Evolutionary conservation across 306 rosid genomes (phyloP), one percentile per base, ranked within the genome.

Genomic region (Coriaria nepalensis): DNA sequence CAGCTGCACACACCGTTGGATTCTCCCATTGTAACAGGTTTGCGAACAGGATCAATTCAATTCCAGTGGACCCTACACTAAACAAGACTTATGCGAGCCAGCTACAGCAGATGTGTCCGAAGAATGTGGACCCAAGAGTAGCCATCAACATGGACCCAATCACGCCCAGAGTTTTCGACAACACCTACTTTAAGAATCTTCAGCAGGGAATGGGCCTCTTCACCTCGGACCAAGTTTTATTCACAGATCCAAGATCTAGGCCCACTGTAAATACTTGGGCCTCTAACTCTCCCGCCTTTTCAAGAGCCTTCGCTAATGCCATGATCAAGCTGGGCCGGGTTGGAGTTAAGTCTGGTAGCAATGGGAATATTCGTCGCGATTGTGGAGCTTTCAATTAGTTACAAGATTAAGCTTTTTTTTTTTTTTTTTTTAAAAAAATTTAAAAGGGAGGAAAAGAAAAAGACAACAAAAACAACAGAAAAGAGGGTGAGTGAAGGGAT

Each of bases 251-350:
- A 10, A 74, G 85, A 39, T 77, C 92, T 7, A 77, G 55, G 40
- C 33, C 77, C 34, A 40, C 75, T 0, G 92, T 81, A 0, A 63
- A 77, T 9, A 50, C 68, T 13, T 77, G 80, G 70, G 85, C 92
- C 2, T 41, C 47, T 7, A 68, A 58, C 20, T 45, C 55, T 13
- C 50, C 60, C 4, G 41, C 53, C 33, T 81, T 81, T 46, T 67
- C 49, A 10, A 69, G 40, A 3, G 80, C 77, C 32, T 81, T 81
- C 14, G 51, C 56, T 2, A 41, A 64, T 10, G 92, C 92, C 9
- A 81, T 81, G 10, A 81, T 81, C 45, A 81, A 81, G 57, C 60
- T 81, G 79, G 92, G 92, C 0, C 70, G 92, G 12, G 85, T 81
- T 38, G 92, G 92, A 5, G 49, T 81, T 4, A 81, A 77, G 55